Conservation (phyloP, 768 basidiomycete species). For the Tremella mesenterica region DNA sequence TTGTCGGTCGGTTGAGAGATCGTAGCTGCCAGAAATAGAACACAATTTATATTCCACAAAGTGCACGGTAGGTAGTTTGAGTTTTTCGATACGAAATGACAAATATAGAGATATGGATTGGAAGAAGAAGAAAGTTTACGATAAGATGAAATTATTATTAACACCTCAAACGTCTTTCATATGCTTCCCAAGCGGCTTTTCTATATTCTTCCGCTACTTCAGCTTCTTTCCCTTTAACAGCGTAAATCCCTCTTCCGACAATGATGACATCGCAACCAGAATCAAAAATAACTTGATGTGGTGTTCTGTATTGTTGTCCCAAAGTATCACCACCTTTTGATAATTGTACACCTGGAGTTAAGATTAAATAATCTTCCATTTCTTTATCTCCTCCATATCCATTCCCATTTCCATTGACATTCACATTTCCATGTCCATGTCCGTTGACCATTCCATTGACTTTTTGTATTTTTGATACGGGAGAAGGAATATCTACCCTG, state of each 20-base stretch:
- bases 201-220: conserved; percentile 68
- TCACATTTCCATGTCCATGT: background rate
- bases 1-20: too few relatives aligned
- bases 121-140: too few relatives aligned
- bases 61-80: too few relatives aligned
- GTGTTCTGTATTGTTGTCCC: conserved; percentile 94
- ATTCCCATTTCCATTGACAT: background rate
- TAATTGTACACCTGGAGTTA: conserved; percentile 88
- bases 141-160: too few relatives aligned
- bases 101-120: too few relatives aligned
- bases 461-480: too few relatives aligned
- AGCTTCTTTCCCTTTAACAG: conserved; percentile 49
- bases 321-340: conserved; percentile 68
- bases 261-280: conserved; percentile 93
- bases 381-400: conserved; percentile 6
- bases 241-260: conserved; percentile 91
- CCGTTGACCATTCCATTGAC: too few relatives aligned
- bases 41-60: too few relatives aligned
- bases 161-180: conserved; percentile 52
- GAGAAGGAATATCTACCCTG: conserved; percentile 60
- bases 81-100: too few relatives aligned
- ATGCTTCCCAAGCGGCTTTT: conserved; percentile 83
- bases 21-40: too few relatives aligned
- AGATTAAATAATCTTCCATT: conserved; percentile 74
- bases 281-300: conserved; percentile 67